Percentiles rank a stretch among this genome's conserved stretches.
Conservation (phyloP, 1,139 yeast genomes). For the Protomyces lactucae-debilis region DNA sequence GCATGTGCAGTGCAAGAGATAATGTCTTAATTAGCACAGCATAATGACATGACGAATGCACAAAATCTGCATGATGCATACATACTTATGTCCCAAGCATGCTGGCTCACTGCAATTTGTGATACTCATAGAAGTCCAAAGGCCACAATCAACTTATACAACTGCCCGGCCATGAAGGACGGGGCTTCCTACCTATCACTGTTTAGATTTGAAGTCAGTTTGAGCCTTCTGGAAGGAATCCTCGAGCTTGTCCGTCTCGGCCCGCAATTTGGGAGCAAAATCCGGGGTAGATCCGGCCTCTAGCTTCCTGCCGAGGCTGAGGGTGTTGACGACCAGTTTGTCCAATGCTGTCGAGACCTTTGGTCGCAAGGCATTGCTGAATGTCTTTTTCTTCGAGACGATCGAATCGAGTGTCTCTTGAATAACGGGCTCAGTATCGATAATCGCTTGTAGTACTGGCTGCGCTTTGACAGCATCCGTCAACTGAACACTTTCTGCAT, state of each 20-base stretch:
- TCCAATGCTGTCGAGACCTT: neutral
- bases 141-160: too few species aligned
- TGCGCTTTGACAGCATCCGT: neutral
- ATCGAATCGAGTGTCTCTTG: neutral
- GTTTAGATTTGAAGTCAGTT: neutral
- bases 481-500: neutral
- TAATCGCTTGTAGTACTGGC: neutral
- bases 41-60: neutral
- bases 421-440: neutral
- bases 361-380: neutral
- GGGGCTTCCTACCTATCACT: too few species aligned
- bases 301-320: neutral
- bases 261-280: neutral
- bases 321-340: neutral
- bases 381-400: neutral
- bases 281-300: neutral
- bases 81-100: too few species aligned
- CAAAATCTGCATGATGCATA: too few species aligned
- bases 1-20: neutral
- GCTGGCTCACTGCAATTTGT: too few species aligned
- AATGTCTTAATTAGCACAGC: neutral
- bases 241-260: neutral
- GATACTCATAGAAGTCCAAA: too few species aligned
- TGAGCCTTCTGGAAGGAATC: neutral
- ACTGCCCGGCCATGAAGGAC: too few species aligned